phyloP scores from a whole-genome alignment of 176 grass and related monocot species.

The Oropetium thomaeum region DNA sequence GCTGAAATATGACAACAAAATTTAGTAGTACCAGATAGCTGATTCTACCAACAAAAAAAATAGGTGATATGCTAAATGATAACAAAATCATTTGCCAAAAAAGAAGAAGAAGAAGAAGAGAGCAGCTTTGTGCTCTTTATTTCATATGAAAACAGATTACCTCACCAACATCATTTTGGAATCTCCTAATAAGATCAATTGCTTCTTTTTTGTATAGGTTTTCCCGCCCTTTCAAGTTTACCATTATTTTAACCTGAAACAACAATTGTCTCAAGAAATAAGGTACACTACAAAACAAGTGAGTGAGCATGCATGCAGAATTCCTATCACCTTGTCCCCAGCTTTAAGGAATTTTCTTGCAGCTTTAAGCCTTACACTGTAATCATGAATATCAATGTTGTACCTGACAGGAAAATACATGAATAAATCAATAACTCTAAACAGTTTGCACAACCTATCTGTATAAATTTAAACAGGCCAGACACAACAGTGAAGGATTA shows the following conservation, averaged over 20 bases:
- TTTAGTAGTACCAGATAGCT: not conserved
- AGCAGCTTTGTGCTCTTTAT: not conserved
- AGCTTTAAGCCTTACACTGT: slow-evolving; percentile 77
- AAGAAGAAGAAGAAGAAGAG: not conserved
- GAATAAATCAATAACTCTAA: not conserved
- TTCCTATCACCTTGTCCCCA: slow-evolving; percentile 71
- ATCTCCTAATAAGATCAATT: slow-evolving; percentile 75
- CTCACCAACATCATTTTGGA: slow-evolving; percentile 89
- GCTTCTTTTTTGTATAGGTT: slow-evolving; percentile 83
- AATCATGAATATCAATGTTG: slow-evolving; percentile 89
- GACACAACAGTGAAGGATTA: not conserved
- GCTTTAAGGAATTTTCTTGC: slow-evolving; percentile 93
- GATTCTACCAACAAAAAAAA: not conserved
- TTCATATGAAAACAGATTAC: slow-evolving; percentile 41
- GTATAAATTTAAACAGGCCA: not conserved
- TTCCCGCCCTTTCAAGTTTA: slow-evolving; percentile 85
- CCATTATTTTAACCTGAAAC: slow-evolving; percentile 92
- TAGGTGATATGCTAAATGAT: not conserved
- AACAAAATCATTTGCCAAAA: not conserved
- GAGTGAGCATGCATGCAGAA: not conserved
- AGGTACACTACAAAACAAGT: not conserved
- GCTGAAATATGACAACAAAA: slow-evolving; percentile 49
- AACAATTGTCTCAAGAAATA: slow-evolving; percentile 14
- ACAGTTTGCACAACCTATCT: not conserved
- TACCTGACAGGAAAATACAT: slow-evolving; percentile 56